Conservation (phyloP, 2,329 filamentous ascomycete species). For the Neonectria punicea region DNA sequence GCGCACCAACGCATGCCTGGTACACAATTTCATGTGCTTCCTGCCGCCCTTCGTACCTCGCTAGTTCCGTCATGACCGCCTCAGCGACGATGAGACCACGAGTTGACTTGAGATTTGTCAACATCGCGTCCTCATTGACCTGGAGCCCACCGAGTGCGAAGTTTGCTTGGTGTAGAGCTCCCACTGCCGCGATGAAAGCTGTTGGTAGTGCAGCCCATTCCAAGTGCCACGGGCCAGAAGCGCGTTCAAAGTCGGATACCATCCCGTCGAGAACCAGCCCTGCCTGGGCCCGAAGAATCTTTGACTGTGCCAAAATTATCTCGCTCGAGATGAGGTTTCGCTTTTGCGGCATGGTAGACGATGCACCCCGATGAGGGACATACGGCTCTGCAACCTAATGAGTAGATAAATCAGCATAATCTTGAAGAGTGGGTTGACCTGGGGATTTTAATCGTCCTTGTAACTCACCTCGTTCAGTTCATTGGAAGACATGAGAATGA, state of each 20-base stretch:
- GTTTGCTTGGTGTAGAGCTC: slow-evolving; percentile 62
- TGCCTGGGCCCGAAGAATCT: slow-evolving; percentile 64
- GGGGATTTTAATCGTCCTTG: slow-evolving; percentile 25
- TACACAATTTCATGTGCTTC: slow-evolving; percentile 67
- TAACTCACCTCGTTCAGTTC: slow-evolving; percentile 59
- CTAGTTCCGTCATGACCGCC: slow-evolving; percentile 69
- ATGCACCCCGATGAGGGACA: slow-evolving; percentile 63
- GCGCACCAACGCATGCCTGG: slow-evolving; percentile 53
- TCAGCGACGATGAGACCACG: slow-evolving; percentile 65
- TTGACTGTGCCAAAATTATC: slow-evolving; percentile 64
- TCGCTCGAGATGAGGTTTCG: slow-evolving; percentile 68
- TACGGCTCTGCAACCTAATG: slow-evolving; percentile 55
- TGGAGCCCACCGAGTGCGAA: slow-evolving; percentile 64
- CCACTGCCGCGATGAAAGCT: slow-evolving; percentile 63
- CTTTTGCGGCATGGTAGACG: slow-evolving; percentile 68
- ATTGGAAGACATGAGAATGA: slow-evolving; percentile 68
- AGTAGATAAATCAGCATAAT: no score
- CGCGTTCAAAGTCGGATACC: slow-evolving; percentile 67
- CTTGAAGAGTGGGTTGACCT: no score
- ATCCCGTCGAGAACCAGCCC: slow-evolving; percentile 64
- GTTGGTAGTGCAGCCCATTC: slow-evolving; percentile 67
- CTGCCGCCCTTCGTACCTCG: slow-evolving; percentile 61
- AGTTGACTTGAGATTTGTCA: slow-evolving; percentile 47
- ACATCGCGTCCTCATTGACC: slow-evolving; percentile 50
- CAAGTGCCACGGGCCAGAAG: slow-evolving; percentile 67